Conservation (phyloP, 129 eudicot species). For the Calendula officinalis region DNA sequence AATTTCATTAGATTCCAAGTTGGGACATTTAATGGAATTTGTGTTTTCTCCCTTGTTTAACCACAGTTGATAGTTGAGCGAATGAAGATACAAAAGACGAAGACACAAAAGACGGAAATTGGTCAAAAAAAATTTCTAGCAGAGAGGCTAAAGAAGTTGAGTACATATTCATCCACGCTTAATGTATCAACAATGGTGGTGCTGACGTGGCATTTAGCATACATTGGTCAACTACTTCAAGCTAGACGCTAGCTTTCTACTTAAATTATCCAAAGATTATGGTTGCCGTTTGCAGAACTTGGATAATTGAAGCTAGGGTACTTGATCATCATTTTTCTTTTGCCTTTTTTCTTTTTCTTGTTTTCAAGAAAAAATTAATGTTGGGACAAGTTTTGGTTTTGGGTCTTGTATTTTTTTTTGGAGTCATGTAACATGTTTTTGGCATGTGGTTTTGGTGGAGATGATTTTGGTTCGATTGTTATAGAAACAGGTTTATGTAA, state of each 20-base stretch:
- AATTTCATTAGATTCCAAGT: too few species aligned
- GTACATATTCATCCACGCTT: slow-evolving; percentile 45
- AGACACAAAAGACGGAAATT: slow-evolving; percentile 11
- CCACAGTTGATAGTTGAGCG: slow-evolving; percentile 13
- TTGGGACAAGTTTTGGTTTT: background rate
- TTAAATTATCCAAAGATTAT: too few species aligned
- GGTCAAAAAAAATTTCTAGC: background rate
- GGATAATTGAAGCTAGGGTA: background rate
- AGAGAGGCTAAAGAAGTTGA: slow-evolving; percentile 46
- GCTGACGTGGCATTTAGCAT: slow-evolving; percentile 66
- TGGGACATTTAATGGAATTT: too few species aligned
- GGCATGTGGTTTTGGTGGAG: background rate
- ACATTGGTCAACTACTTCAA: slow-evolving; percentile 46
- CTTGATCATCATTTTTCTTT: slow-evolving; percentile 4
- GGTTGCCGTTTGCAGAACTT: background rate
- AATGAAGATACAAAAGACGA: slow-evolving; percentile 16
- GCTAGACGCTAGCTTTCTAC: background rate
- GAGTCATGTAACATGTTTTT: slow-evolving; percentile 6
- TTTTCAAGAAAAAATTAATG: background rate
- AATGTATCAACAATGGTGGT: slow-evolving; percentile 51
- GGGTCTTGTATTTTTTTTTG: background rate
- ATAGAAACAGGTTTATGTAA: background rate
- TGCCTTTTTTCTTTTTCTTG: background rate
- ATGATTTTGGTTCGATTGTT: background rate
- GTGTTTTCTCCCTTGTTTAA: too few species aligned